These are phyloP conservation scores for Flagelloscypha sp. DNA, from an alignment of 768 basidiomycete genomes.

Conservation along the genomic window DNA sequence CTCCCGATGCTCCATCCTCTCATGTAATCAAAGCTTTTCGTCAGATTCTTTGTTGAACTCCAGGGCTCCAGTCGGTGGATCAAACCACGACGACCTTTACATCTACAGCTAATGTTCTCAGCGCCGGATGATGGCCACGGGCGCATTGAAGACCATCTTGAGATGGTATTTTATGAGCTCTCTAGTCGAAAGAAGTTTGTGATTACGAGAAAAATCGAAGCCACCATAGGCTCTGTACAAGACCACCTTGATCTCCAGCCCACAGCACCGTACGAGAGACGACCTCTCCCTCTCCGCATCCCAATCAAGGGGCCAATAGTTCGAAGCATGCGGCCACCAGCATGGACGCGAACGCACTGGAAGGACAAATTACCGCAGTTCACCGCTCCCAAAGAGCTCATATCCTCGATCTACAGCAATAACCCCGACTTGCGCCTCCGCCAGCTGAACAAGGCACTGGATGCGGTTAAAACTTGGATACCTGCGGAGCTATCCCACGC, in stretches of 20 bases:
- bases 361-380: conserved; percentile 29
- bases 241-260: conserved; percentile 42
- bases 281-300: conserved; percentile 22
- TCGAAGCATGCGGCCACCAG: conserved; percentile 30
- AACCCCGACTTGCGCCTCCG: conserved; percentile 5
- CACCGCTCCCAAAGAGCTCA: conserved; percentile 28
- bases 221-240: conserved; percentile 35
- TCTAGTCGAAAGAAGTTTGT: conserved; percentile 35
- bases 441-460: no score
- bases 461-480: conserved; percentile 21
- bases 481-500: conserved; percentile 28
- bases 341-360: conserved; percentile 35
- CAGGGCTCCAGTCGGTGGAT: no score
- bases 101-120: no score
- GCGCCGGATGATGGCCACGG: no score
- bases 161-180: conserved; percentile 43
- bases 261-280: conserved; percentile 36
- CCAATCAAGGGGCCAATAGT: conserved; percentile 30
- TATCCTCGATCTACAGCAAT: conserved; percentile 22
- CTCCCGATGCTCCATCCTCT: no score
- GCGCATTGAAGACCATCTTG: conserved; percentile 44
- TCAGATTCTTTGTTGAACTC: no score
- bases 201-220: conserved; percentile 37
- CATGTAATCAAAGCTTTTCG: no score
- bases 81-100: no score